A percentile compares a stretch with the other conserved stretches of the same genome.
Evolutionary conservation across 257 asterid species (phyloP).

Genomic region (Solanum megistacrolobum): DNA sequence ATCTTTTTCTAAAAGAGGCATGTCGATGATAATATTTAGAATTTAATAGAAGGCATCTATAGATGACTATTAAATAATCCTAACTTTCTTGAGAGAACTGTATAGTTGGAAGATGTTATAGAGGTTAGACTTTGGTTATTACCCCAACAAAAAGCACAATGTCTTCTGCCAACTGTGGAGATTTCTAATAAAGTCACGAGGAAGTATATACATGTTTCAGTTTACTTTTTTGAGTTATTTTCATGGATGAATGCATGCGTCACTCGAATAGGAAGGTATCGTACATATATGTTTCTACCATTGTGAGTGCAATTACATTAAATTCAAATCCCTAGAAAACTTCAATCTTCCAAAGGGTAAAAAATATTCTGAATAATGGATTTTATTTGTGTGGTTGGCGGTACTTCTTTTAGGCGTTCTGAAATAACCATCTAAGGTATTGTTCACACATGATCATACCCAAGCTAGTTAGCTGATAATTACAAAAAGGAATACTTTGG

Average conservation of each 20-base stretch:
- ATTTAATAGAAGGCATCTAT: conserved; percentile 27
- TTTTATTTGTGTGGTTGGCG: too few relatives aligned
- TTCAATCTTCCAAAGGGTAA: too few relatives aligned
- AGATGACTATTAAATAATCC: conserved; percentile 53
- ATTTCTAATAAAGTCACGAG: conserved; percentile 35
- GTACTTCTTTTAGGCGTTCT: too few relatives aligned
- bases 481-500: too few relatives aligned
- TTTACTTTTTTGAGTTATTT: conserved; percentile 80
- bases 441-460: too few relatives aligned
- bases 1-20: too few relatives aligned
- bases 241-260: conserved; percentile 88
- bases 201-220: conserved; percentile 19
- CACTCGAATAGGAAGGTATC: conserved; percentile 43
- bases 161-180: conserved; percentile 77
- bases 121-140: conserved; percentile 67
- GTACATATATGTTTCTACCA: conserved; percentile 20
- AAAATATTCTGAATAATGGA: too few relatives aligned
- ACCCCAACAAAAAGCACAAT: conserved; percentile 67
- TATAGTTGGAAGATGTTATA: conserved; percentile 39
- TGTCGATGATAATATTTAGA: too few relatives aligned
- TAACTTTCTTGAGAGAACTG: conserved; percentile 48
- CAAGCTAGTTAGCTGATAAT: too few relatives aligned
- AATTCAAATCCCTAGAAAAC: too few relatives aligned
- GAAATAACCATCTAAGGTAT: too few relatives aligned
- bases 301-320: too few relatives aligned